Conservation (phyloP, 192 early-diverging fungal species). For the Linnemannia exigua region DNA sequence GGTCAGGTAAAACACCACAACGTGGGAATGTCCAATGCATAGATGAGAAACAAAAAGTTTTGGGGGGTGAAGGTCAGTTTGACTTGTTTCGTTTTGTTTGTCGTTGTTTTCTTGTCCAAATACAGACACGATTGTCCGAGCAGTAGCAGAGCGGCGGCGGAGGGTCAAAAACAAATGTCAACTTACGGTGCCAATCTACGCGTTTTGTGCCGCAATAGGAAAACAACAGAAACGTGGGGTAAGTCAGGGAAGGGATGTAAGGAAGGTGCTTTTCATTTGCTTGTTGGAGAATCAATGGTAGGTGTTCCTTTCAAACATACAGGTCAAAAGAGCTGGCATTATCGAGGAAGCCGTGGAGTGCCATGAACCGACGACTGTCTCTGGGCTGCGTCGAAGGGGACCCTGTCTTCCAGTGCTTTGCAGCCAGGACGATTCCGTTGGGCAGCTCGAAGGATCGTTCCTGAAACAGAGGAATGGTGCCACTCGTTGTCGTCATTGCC, state of each 20-base stretch:
- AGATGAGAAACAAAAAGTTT: neutral
- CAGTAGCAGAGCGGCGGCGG: neutral
- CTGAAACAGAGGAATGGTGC: neutral
- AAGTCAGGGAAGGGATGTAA: neutral
- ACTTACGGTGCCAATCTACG: constrained; percentile 33
- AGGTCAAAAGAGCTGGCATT: constrained; percentile 47
- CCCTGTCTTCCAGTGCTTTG: constrained; percentile 43
- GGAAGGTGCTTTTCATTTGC: neutral
- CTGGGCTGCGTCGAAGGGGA: neutral
- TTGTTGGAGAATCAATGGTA: neutral
- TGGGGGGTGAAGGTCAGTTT: neutral
- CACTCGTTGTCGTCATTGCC: neutral
- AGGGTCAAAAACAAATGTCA: neutral
- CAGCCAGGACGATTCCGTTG: constrained; percentile 34
- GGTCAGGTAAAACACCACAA: neutral
- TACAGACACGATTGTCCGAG: neutral
- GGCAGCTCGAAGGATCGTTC: constrained; percentile 33
- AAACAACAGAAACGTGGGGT: neutral
- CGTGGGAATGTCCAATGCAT: neutral
- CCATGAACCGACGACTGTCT: constrained; percentile 45
- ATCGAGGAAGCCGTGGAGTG: constrained; percentile 51
- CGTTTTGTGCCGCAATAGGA: neutral
- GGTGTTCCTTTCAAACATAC: neutral
- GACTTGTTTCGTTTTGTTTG: neutral
- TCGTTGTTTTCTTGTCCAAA: neutral